phyloP scores from a whole-genome alignment of 192 early-diverging fungal species.

The Linnemannia exigua region DNA sequence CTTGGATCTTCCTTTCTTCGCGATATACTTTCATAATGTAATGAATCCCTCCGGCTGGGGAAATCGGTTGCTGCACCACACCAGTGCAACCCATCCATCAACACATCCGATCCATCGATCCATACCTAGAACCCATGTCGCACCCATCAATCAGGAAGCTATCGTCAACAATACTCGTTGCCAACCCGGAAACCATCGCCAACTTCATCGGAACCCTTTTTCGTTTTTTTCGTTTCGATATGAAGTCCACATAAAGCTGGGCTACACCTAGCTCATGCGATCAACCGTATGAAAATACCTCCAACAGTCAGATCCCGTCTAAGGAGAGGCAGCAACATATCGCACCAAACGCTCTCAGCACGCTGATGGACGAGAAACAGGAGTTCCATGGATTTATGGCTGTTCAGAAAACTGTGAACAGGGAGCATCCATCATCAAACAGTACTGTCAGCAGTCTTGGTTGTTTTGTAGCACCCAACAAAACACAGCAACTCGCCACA shows the following conservation, averaged over 20 bases:
- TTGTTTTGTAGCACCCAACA: background rate
- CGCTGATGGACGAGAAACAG: background rate
- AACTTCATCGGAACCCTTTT: background rate
- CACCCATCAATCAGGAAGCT: background rate
- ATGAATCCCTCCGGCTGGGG: conserved; percentile 1
- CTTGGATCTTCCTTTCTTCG: conserved; percentile 39
- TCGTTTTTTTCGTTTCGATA: background rate
- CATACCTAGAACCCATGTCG: background rate
- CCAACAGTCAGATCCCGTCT: background rate
- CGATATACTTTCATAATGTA: conserved; percentile 51
- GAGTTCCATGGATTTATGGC: background rate
- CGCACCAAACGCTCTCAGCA: background rate
- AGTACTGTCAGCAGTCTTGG: background rate
- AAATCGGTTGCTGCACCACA: background rate
- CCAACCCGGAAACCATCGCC: background rate
- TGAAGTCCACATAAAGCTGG: background rate
- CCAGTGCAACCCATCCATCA: conserved; percentile 34
- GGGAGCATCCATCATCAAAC: background rate
- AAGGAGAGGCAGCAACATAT: background rate
- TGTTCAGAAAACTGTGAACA: background rate
- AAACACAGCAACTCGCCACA: background rate
- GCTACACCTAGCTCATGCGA: background rate
- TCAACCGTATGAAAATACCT: background rate
- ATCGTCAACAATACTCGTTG: background rate
- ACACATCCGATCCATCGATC: conserved; percentile 20